phyloP scores from a whole-genome alignment of 176 grass and related monocot genomes.

The Musa acuminata region DNA sequence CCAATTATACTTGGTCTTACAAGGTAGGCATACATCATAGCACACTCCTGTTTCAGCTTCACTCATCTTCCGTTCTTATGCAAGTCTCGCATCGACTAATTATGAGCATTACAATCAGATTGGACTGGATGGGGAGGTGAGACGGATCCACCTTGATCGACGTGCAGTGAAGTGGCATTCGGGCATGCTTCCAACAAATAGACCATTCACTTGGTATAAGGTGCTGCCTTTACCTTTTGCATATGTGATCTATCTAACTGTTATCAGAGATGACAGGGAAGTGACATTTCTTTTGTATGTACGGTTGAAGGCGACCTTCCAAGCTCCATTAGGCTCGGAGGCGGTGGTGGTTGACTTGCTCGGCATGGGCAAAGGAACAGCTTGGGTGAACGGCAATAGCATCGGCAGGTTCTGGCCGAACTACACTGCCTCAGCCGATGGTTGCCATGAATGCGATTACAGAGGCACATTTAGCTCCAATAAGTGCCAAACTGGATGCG shows the following conservation, averaged over 20 bases:
- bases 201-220: conserved; percentile 17
- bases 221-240: not conserved
- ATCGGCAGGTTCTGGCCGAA: conserved; percentile 14
- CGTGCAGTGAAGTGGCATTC: not conserved
- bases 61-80: not conserved
- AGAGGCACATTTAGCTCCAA: not conserved
- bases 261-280: not conserved
- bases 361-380: conserved; percentile 9
- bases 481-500: conserved; percentile 50
- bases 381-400: not conserved
- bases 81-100: not conserved
- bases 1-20: conserved; percentile 52
- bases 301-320: not conserved
- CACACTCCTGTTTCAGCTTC: too few species aligned
- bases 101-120: conserved; percentile 10
- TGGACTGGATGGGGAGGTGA: conserved; percentile 51
- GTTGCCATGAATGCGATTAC: conserved; percentile 3
- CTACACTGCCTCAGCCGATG: not conserved
- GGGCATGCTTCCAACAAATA: not conserved
- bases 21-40: conserved; percentile 21
- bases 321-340: not conserved
- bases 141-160: conserved; percentile 37
- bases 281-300: not conserved
- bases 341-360: conserved; percentile 10
- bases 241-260: not conserved